phyloP scores from a whole-genome alignment of 768 basidiomycete species.

The Agaricus blazei region DNA sequence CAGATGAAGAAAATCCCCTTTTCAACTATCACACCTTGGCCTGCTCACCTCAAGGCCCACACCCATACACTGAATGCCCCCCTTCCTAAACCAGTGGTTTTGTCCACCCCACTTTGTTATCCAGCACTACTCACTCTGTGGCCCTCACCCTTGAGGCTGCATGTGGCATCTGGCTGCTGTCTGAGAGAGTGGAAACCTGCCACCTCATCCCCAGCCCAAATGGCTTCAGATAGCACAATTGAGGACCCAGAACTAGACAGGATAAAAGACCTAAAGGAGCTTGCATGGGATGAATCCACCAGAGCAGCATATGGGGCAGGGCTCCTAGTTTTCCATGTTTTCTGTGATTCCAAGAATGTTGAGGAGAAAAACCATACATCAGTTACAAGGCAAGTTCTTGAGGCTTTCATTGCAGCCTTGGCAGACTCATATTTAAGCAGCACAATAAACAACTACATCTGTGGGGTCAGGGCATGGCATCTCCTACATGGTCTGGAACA shows the following conservation, averaged over 20 bases:
- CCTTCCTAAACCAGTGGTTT: too few species aligned
- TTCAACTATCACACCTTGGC: too few species aligned
- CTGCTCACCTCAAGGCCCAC: too few species aligned
- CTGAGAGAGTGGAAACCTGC: slow-evolving; percentile 20
- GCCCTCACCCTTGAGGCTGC: slow-evolving; percentile 17
- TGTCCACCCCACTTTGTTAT: background rate
- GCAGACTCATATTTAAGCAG: slow-evolving; percentile 26
- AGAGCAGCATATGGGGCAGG: slow-evolving; percentile 30
- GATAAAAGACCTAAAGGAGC: slow-evolving; percentile 19
- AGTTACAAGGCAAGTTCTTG: slow-evolving; percentile 16
- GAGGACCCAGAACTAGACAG: slow-evolving; percentile 15
- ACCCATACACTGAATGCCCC: background rate
- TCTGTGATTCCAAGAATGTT: slow-evolving; percentile 27
- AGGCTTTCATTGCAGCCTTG: slow-evolving; percentile 22
- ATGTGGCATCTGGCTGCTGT: slow-evolving; percentile 20
- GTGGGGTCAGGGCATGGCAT: slow-evolving; percentile 41
- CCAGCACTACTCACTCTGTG: slow-evolving; percentile 11
- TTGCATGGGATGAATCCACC: slow-evolving; percentile 26
- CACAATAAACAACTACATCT: slow-evolving; percentile 32
- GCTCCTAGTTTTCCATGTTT: slow-evolving; percentile 32
- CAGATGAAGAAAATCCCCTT: too few species aligned
- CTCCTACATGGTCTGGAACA: slow-evolving; percentile 32
- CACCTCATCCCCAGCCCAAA: background rate
- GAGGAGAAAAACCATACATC: slow-evolving; percentile 28
- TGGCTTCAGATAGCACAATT: background rate